Conservation (phyloP, 768 basidiomycete species). For the Rubroboletus satanas region DNA sequence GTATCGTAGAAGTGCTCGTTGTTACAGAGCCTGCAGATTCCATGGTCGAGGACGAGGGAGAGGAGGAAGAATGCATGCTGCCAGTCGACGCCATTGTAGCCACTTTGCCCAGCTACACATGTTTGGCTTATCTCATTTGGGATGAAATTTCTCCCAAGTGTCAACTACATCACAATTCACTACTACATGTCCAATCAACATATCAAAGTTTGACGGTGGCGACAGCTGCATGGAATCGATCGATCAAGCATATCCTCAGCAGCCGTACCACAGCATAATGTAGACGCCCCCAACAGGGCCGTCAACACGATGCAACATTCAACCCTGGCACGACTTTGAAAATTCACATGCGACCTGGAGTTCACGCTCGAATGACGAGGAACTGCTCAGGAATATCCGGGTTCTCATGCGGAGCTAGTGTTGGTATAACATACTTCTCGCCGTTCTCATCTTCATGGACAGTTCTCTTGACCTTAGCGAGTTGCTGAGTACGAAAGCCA, state of each 20-base stretch:
- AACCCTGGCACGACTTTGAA: neutral
- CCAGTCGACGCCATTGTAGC: conserved; percentile 3
- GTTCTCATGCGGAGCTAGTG: conserved; percentile 52
- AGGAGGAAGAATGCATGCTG: neutral
- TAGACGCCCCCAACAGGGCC: neutral
- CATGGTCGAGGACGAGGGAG: conserved; percentile 19
- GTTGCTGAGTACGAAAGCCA: conserved; percentile 1
- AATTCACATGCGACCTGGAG: neutral
- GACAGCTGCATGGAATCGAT: neutral
- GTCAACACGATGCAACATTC: neutral
- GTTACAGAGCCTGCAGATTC: conserved; percentile 18
- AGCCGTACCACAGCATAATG: neutral
- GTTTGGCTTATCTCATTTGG: conserved; percentile 23
- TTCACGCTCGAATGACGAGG: conserved; percentile 51
- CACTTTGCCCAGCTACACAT: conserved; percentile 29
- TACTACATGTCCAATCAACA: neutral
- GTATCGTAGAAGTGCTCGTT: conserved; percentile 41
- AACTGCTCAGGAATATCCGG: conserved; percentile 72
- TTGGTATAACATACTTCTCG: conserved; percentile 34
- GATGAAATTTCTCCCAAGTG: neutral
- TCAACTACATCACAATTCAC: neutral
- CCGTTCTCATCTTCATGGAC: conserved; percentile 39
- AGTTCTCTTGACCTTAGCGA: conserved; percentile 43
- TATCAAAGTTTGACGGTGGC: neutral
- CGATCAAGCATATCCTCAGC: neutral